These are phyloP conservation scores for Tolypocladium album DNA, from an alignment of 2,329 filamentous ascomycete species.

Conservation along the genomic window DNA sequence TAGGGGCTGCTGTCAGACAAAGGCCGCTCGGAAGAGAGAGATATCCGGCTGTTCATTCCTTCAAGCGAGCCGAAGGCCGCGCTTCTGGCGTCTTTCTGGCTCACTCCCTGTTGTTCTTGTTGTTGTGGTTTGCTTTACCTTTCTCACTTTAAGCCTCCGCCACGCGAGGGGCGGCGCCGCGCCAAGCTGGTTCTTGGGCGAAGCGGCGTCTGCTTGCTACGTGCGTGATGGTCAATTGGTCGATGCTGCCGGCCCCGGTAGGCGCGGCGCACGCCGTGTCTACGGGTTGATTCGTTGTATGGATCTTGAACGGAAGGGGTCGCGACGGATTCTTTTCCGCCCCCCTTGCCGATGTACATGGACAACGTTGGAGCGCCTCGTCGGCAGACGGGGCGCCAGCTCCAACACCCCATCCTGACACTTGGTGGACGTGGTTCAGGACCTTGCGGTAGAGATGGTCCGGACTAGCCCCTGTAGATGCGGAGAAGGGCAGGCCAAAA, in stretches of 20 bases:
- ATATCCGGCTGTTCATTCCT: constrained; percentile 21
- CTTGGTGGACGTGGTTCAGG: constrained; percentile 18
- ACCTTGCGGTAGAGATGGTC: constrained; percentile 15
- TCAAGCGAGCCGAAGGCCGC: constrained; percentile 14
- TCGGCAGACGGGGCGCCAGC: constrained; percentile 12
- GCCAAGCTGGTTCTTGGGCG: constrained; percentile 34
- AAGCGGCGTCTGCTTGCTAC: constrained; percentile 7
- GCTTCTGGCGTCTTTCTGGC: constrained; percentile 16
- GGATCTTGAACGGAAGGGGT: constrained; percentile 14
- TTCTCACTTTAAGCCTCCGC: constrained; percentile 11
- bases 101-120: constrained; percentile 13
- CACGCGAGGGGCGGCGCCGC: constrained; percentile 14
- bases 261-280: constrained; percentile 14
- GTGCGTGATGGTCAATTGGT: constrained; percentile 31
- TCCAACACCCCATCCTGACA: constrained; percentile 7
- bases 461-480: constrained; percentile 21
- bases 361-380: constrained; percentile 13
- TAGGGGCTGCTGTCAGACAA: neutral
- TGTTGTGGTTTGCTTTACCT: constrained; percentile 14
- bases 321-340: neutral
- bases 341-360: neutral
- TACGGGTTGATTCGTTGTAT: constrained; percentile 19
- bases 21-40: neutral
- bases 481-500: constrained; percentile 12
- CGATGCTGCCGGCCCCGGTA: constrained; percentile 42